Evolutionary conservation across 2,329 filamentous ascomycete species (phyloP).

Genomic region (Colletotrichum falcatum): DNA sequence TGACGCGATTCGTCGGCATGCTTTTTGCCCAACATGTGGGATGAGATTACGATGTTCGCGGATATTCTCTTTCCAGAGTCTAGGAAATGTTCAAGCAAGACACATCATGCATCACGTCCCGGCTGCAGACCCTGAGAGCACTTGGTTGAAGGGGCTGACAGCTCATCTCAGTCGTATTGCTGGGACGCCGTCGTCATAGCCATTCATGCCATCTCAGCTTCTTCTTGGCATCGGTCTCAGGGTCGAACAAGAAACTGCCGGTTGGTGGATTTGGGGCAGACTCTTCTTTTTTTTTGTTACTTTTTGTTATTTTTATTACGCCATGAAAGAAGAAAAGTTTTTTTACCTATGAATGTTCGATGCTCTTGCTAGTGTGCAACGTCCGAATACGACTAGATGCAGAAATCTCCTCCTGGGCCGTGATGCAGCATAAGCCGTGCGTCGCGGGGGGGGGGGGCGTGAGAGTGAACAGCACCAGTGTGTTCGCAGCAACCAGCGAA

Average conservation of each 20-base stretch:
- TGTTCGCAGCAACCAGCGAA: not conserved
- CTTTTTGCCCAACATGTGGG: not conserved
- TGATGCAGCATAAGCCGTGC: constrained; percentile 20
- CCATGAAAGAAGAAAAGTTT: not conserved
- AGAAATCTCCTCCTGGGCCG: constrained; percentile 12
- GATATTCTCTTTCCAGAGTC: constrained; percentile 1
- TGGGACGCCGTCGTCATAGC: not conserved
- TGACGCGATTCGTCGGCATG: not conserved
- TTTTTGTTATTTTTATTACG: not conserved
- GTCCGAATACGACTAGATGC: constrained; percentile 24
- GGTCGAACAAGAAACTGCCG: constrained; percentile 2
- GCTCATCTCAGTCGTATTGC: no score
- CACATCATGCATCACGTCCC: not conserved
- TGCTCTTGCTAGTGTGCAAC: not conserved
- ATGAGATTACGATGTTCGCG: constrained; percentile 12
- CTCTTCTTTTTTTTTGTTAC: no score
- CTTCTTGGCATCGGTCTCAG: constrained; percentile 28
- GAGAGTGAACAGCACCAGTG: not conserved
- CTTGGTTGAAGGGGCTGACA: not conserved
- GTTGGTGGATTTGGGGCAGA: not conserved
- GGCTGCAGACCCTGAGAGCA: not conserved
- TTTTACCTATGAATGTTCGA: not conserved
- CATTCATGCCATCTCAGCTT: constrained; percentile 1
- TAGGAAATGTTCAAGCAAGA: not conserved
- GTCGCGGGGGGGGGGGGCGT: not conserved